These are phyloP conservation scores for Mycena crocata DNA, from an alignment of 768 basidiomycete species.

Conservation along the genomic window DNA sequence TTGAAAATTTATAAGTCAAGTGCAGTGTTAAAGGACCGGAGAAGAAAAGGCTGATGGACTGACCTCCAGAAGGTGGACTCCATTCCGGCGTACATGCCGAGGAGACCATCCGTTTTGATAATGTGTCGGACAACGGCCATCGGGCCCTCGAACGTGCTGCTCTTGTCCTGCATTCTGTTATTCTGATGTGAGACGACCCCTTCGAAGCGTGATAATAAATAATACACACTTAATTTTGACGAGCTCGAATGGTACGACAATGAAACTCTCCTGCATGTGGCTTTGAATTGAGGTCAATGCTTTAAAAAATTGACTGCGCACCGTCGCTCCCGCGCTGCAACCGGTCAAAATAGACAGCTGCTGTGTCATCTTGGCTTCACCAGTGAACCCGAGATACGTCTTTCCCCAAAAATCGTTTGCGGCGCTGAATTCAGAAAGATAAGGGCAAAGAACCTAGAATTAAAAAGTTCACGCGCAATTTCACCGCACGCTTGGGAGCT, in stretches of 20 bases:
- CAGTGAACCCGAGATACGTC: conserved; percentile 69
- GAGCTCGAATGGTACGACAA: conserved; percentile 96
- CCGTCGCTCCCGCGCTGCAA: conserved; percentile 92
- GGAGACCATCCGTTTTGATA: conserved; percentile 78
- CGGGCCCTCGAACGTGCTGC: conserved; percentile 90
- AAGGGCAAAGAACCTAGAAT: not conserved
- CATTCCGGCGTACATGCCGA: conserved; percentile 95
- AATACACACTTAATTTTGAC: conserved; percentile 82
- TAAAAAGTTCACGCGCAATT: conserved; percentile 69
- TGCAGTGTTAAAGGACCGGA: not conserved
- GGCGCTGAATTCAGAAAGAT: conserved; percentile 56
- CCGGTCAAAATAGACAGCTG: conserved; percentile 90
- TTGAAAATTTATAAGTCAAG: conserved; percentile 13
- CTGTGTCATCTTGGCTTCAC: conserved; percentile 89
- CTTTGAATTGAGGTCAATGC: not conserved
- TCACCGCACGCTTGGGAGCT: conserved; percentile 98
- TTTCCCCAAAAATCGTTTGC: conserved; percentile 98
- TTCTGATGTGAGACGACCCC: not conserved
- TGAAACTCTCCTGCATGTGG: conserved; percentile 80
- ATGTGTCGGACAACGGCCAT: conserved; percentile 90
- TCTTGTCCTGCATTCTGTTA: conserved; percentile 88
- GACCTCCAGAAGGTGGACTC: conserved; percentile 98
- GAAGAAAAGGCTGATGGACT: conserved; percentile 52
- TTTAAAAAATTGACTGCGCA: conserved; percentile 37
- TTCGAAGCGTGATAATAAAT: not conserved